Conservation (phyloP, 495 filamentous ascomycete genomes). For the Aspergillus bridgeri region DNA sequence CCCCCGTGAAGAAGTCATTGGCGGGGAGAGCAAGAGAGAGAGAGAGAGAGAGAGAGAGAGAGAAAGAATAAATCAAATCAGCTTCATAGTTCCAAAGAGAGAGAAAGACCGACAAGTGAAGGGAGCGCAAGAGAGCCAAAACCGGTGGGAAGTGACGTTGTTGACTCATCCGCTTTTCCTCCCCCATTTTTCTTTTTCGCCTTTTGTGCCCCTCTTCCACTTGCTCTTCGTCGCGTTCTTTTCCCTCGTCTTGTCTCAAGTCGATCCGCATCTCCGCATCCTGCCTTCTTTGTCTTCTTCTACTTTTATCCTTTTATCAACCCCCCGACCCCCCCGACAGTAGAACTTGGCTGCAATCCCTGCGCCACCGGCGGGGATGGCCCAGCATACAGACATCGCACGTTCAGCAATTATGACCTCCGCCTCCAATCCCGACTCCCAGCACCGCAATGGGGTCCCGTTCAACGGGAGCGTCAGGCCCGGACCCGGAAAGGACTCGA, state of each 20-base stretch:
- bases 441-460: constrained; percentile 16
- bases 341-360: constrained; percentile 15
- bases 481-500: constrained; percentile 32
- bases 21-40: neutral
- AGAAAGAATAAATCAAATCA: no score
- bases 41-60: neutral
- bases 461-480: constrained; percentile 21
- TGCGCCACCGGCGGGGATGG: constrained; percentile 23
- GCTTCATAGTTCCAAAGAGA: neutral
- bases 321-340: neutral
- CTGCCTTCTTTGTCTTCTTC: neutral
- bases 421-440: constrained; percentile 31
- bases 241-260: constrained; percentile 1
- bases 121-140: neutral
- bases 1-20: neutral
- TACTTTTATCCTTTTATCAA: neutral
- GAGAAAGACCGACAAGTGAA: neutral
- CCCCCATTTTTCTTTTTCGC: constrained; percentile 6
- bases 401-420: constrained; percentile 58
- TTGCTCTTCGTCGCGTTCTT: neutral
- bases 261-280: neutral
- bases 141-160: constrained; percentile 18
- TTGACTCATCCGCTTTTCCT: constrained; percentile 26
- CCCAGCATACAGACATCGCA: constrained; percentile 43
- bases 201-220: constrained; percentile 3